phyloP scores from a whole-genome alignment of 441 rosid species.

The Populus trichocarpa region DNA sequence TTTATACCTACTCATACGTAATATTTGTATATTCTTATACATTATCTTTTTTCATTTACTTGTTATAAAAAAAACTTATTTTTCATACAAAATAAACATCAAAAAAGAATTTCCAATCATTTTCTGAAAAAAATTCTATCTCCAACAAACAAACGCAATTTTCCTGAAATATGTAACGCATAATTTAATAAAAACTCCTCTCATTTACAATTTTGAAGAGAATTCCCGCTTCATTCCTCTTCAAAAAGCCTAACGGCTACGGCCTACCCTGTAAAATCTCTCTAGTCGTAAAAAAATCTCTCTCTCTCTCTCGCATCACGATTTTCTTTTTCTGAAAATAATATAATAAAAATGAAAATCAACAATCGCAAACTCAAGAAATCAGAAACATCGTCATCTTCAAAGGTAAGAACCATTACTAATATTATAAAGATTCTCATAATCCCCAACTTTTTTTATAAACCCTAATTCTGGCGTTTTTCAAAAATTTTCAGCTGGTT shows the following conservation, averaged over 20 bases:
- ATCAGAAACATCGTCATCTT: constrained; percentile 30
- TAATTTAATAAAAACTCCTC: not conserved
- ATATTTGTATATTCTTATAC: no score
- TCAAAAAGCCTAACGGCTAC: constrained; percentile 16
- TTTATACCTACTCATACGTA: no score
- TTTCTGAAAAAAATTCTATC: no score
- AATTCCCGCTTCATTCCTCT: constrained; percentile 29
- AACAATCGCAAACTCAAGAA: constrained; percentile 42
- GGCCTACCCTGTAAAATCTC: not conserved
- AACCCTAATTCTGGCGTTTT: not conserved
- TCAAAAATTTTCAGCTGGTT: constrained; percentile 36
- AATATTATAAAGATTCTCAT: not conserved
- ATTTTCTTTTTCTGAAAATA: not conserved
- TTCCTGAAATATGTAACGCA: not conserved
- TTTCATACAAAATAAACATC: no score
- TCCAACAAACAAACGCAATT: not conserved
- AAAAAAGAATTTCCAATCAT: no score
- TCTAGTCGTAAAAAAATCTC: not conserved
- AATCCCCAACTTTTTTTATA: not conserved
- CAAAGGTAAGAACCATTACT: constrained; percentile 39
- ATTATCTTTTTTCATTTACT: no score
- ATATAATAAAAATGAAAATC: constrained; percentile 38
- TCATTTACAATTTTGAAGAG: not conserved
- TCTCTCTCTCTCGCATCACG: constrained; percentile 1
- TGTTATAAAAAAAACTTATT: no score